Conservation (phyloP, 208 protist genomes). For the Acanthamoeba divionensis region DNA sequence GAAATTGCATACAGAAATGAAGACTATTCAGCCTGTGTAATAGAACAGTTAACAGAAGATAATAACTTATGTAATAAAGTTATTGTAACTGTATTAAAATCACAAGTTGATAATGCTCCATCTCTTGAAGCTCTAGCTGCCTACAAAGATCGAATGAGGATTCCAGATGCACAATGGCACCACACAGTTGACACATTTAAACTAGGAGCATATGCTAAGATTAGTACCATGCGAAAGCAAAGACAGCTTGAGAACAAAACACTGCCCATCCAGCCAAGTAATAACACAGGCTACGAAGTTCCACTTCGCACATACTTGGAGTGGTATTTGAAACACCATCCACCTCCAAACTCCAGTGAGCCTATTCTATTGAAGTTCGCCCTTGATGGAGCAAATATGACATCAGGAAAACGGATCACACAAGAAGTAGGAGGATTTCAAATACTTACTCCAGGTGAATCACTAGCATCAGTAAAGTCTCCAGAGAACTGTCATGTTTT, state of each 20-base stretch:
- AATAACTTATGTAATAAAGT: too few relatives aligned
- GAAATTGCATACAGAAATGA: too few relatives aligned
- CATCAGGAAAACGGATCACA: background rate
- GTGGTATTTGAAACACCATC: background rate
- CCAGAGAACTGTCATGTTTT: background rate
- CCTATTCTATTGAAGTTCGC: conserved; percentile 15
- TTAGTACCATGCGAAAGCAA: background rate
- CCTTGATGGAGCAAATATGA: background rate
- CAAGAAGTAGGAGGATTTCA: conserved; percentile 14
- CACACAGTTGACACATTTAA: background rate
- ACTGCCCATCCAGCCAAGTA: background rate
- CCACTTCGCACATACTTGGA: background rate
- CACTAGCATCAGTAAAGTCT: background rate
- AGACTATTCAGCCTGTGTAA: too few relatives aligned
- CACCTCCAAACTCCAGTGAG: background rate
- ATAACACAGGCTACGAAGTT: background rate
- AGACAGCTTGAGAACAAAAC: background rate
- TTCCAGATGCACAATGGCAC: background rate
- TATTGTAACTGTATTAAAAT: too few relatives aligned
- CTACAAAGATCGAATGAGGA: background rate
- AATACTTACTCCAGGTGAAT: background rate
- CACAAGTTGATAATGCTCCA: too few relatives aligned
- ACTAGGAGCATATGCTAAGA: background rate
- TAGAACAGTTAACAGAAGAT: too few relatives aligned
- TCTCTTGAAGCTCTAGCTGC: background rate